Conservation (phyloP, 2,329 filamentous ascomycete species). For the Trichoderma simmonsii region DNA sequence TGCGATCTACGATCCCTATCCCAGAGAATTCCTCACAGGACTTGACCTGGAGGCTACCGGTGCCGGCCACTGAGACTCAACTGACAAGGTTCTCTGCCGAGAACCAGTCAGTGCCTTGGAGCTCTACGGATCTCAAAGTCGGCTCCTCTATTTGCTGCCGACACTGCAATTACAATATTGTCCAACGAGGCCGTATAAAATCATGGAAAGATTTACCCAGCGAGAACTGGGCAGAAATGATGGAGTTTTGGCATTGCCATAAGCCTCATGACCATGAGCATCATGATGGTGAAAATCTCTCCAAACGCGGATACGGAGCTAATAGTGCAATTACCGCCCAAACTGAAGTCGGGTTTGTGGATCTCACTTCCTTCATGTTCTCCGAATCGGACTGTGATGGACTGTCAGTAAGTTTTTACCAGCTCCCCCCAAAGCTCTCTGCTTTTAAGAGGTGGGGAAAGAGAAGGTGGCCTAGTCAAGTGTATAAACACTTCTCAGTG, state of each 20-base stretch:
- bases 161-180: slow-evolving; percentile 37
- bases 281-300: slow-evolving; percentile 47
- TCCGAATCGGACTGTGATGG: slow-evolving; percentile 60
- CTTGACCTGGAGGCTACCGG: slow-evolving; percentile 55
- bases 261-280: slow-evolving; percentile 67
- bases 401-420: slow-evolving; percentile 35
- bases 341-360: slow-evolving; percentile 70
- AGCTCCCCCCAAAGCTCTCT: not conserved
- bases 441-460: slow-evolving; percentile 31
- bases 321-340: slow-evolving; percentile 68
- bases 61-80: slow-evolving; percentile 28
- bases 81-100: slow-evolving; percentile 31
- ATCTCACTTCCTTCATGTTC: slow-evolving; percentile 74
- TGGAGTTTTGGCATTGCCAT: slow-evolving; percentile 99
- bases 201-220: slow-evolving; percentile 92
- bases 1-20: slow-evolving; percentile 37
- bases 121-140: slow-evolving; percentile 45
- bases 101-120: slow-evolving; percentile 52
- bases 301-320: slow-evolving; percentile 77
- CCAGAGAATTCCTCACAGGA: slow-evolving; percentile 31
- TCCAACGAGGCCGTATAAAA: slow-evolving; percentile 39
- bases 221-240: slow-evolving; percentile 99
- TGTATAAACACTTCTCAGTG: slow-evolving; percentile 43
- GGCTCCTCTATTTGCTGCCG: slow-evolving; percentile 44
- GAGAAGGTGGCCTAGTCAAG: slow-evolving; percentile 62